Evolutionary conservation across 768 basidiomycete species (phyloP).

Genomic region (Neoboletus subvelutipes): DNA sequence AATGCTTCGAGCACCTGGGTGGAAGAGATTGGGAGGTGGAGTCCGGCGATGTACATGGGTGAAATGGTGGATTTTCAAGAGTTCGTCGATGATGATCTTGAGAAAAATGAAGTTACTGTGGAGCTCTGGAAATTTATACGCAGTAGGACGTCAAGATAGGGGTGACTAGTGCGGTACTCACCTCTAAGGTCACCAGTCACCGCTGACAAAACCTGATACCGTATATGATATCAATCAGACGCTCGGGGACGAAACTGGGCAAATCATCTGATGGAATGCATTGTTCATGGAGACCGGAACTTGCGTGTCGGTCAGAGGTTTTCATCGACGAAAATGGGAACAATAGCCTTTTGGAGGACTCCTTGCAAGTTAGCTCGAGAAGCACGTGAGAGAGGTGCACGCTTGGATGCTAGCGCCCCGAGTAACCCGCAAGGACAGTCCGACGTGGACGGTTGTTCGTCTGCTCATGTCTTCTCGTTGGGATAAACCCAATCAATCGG

Average conservation of each 20-base stretch:
- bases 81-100: neutral
- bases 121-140: neutral
- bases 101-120: neutral
- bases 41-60: slow-evolving; percentile 6
- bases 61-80: neutral
- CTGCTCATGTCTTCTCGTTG: slow-evolving; percentile 1
- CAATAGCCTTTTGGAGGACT: too few species aligned
- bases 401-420: neutral
- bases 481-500: slow-evolving; percentile 1
- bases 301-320: too few species aligned
- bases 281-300: neutral
- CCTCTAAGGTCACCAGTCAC: neutral
- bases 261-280: neutral
- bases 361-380: slow-evolving; percentile 3
- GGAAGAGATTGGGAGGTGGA: slow-evolving; percentile 2
- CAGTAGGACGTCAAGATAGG: neutral
- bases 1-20: slow-evolving; percentile 8
- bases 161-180: neutral
- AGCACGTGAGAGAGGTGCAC: neutral
- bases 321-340: neutral
- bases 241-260: neutral
- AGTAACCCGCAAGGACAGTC: neutral
- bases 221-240: neutral
- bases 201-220: neutral
- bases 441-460: neutral